phyloP scores from a whole-genome alignment of 192 early-diverging fungal species.

The Piromyces finnis region DNA sequence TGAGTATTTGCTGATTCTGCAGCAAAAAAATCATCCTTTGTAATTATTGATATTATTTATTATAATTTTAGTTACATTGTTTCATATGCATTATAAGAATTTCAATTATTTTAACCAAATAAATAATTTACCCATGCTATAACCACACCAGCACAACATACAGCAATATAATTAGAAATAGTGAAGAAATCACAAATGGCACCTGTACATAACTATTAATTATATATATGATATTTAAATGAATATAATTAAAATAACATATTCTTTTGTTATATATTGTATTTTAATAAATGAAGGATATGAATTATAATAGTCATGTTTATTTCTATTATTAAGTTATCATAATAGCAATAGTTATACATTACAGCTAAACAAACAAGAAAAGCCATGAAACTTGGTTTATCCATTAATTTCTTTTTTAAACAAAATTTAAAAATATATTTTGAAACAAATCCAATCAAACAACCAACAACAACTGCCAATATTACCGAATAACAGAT shows the following conservation, averaged over 20 bases:
- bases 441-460: constrained; percentile 50
- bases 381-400: constrained; percentile 66
- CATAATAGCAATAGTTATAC: background rate
- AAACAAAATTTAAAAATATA: constrained; percentile 49
- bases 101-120: too few species aligned
- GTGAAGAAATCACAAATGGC: background rate
- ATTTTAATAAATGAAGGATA: too few species aligned
- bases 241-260: too few species aligned
- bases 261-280: too few species aligned
- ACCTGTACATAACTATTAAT: background rate
- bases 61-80: too few species aligned
- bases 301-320: too few species aligned
- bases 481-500: constrained; percentile 64
- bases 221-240: too few species aligned
- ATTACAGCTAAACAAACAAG: constrained; percentile 47
- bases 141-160: background rate
- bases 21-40: background rate
- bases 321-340: too few species aligned
- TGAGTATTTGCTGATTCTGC: constrained; percentile 43
- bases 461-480: constrained; percentile 45
- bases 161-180: background rate
- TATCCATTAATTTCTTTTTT: constrained; percentile 59
- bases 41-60: background rate
- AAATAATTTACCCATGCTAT: background rate
- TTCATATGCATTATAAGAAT: too few species aligned